Evolutionary conservation across 805 yeast genomes (phyloP), one percentile per base, ranked within the genome.

Genomic region (Phaffomyces thermotolerans): DNA sequence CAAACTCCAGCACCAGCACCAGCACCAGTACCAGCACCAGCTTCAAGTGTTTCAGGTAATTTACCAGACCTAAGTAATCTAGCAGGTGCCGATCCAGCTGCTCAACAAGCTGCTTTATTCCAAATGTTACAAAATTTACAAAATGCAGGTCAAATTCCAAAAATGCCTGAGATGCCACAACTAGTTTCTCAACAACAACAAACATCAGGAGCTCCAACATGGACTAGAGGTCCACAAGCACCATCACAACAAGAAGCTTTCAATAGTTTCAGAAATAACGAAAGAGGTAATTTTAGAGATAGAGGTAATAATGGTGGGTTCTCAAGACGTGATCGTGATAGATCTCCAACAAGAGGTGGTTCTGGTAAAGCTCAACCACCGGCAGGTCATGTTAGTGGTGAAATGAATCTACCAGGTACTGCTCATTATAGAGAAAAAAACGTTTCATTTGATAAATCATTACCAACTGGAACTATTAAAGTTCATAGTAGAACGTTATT

Each of bases 401-500:
- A 85, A 63, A 65, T 68, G 53, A 85, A 85, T 58, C 64, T 72
- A 6, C 86, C 85, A 34, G 81, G 85, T 3, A 81, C 80, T 41
- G 80, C 84, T 3, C 89, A 85, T 63, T 84, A 68, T 63, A 78
- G 95, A 64, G 81, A 82, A n/a, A 79, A 79, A 56, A 78, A 76
- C 44, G 81, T 88, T 36, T 74, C 81, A 10, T 73, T 72, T 57
- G 97, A 90, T 63, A 73, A 75, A 34, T 65, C 76, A 12, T 66
- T 89, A 45, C 93, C 95, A 2, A 78, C 79, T 38, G 95, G 89
- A 36, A 73, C 83, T 35, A 75, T 91, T 54, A 84, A 83, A 59
- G 96, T 91, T 2, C 75, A 76, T 53, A 84, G 95, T 42, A 80
- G 99, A 66, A 93, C 99, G 0, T 68, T 93, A 46, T 93, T 93